Conservation (phyloP, 768 basidiomycete species). For the Galerina marginata region DNA sequence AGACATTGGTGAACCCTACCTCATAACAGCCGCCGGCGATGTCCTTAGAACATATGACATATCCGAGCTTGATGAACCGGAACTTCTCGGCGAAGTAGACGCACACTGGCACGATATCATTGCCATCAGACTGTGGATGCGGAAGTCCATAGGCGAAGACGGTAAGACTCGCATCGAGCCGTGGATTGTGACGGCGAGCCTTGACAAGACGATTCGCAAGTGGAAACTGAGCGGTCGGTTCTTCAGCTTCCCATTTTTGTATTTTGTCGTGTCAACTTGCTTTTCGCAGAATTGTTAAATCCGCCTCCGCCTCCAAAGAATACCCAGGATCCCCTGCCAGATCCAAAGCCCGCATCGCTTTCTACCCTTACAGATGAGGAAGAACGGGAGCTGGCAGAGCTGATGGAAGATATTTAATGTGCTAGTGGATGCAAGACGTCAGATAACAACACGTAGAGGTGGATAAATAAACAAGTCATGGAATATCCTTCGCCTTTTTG, state of each 20-base stretch:
- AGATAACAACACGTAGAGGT: no score
- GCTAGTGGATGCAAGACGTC: background rate
- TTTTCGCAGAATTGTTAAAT: conserved; percentile 44
- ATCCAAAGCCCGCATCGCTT: conserved; percentile 14
- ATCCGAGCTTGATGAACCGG: conserved; percentile 67
- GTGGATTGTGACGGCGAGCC: conserved; percentile 82
- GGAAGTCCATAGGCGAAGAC: conserved; percentile 48
- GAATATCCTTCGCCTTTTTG: no score
- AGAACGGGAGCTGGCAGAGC: conserved; percentile 85
- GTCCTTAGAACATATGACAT: conserved; percentile 82
- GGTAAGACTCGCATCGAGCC: conserved; percentile 62
- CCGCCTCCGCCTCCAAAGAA: conserved; percentile 28
- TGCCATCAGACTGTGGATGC: conserved; percentile 74
- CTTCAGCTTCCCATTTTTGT: background rate
- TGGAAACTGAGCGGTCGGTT: conserved; percentile 76
- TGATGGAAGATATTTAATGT: conserved; percentile 46
- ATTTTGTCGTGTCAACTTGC: background rate
- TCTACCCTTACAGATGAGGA: conserved; percentile 83
- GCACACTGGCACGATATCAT: conserved; percentile 93
- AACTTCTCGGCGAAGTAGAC: conserved; percentile 75
- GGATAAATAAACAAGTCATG: no score
- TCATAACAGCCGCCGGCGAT: conserved; percentile 87
- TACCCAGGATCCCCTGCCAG: background rate
- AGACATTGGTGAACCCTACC: conserved; percentile 69
- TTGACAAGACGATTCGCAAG: conserved; percentile 87